These are phyloP conservation scores for Sporisorium reilianum DNA, from an alignment of 1,284 basidiomycete genomes.

Conservation along the genomic window DNA sequence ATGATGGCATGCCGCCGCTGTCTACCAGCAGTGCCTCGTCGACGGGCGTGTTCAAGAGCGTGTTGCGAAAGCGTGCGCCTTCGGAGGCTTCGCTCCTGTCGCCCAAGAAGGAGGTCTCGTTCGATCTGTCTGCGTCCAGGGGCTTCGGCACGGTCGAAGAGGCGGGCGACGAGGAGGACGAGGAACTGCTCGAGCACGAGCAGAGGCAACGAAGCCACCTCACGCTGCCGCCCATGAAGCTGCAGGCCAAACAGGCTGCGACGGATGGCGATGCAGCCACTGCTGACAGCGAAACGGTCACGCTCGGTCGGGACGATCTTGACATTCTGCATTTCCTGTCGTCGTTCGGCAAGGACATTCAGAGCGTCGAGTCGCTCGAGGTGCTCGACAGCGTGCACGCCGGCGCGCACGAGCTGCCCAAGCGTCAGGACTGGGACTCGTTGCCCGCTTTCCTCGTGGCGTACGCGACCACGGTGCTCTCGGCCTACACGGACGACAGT, in stretches of 20 bases:
- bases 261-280: neutral
- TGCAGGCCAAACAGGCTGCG: slow-evolving; percentile 11
- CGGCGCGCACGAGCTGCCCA: slow-evolving; percentile 28
- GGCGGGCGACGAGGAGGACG: slow-evolving; percentile 18
- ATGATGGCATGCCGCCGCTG: slow-evolving; percentile 23
- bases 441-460: slow-evolving; percentile 40
- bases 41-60: slow-evolving; percentile 23
- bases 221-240: slow-evolving; percentile 39
- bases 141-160: slow-evolving; percentile 20
- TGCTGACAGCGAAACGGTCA: neutral
- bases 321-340: slow-evolving; percentile 48
- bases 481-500: slow-evolving; percentile 26
- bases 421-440: slow-evolving; percentile 42
- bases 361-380: slow-evolving; percentile 42
- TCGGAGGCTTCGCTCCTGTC: slow-evolving; percentile 19
- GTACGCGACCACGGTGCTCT: slow-evolving; percentile 28
- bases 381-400: slow-evolving; percentile 33
- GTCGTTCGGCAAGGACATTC: slow-evolving; percentile 42
- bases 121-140: slow-evolving; percentile 19
- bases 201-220: slow-evolving; percentile 39
- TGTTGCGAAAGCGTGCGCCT: slow-evolving; percentile 33
- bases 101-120: slow-evolving; percentile 44
- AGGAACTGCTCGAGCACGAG: slow-evolving; percentile 42
- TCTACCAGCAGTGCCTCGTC: slow-evolving; percentile 11
- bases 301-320: slow-evolving; percentile 32